Evolutionary conservation across 2,329 filamentous ascomycete species (phyloP).

Genomic region (Ustulina deusta): DNA sequence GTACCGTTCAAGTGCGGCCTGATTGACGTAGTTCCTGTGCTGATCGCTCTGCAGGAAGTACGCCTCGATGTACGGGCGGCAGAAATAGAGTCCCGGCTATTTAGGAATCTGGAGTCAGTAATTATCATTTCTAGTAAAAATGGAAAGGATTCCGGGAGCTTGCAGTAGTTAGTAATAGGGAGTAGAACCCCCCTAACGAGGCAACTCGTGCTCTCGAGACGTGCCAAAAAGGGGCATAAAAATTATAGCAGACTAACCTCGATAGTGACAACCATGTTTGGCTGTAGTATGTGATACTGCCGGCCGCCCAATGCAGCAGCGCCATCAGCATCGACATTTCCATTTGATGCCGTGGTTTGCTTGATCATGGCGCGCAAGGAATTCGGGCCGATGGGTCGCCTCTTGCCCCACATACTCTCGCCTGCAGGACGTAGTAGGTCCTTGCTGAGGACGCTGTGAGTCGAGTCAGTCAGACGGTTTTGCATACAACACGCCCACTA

Average conservation of each 20-base stretch:
- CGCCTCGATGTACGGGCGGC: conserved; percentile 76
- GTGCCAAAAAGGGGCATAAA: neutral
- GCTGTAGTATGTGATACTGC: conserved; percentile 55
- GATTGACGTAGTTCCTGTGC: conserved; percentile 74
- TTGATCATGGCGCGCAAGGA: conserved; percentile 50
- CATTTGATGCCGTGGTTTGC: conserved; percentile 36
- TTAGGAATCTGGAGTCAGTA: neutral
- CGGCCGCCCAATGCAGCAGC: neutral
- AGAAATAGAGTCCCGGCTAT: conserved; percentile 80
- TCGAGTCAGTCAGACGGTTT: conserved; percentile 13
- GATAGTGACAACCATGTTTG: conserved; percentile 79
- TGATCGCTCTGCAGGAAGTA: conserved; percentile 71
- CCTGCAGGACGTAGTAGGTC: conserved; percentile 48
- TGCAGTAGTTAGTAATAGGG: neutral
- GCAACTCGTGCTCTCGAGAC: neutral
- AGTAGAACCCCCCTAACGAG: neutral
- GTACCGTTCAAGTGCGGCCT: conserved; percentile 72
- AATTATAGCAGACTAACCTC: conserved; percentile 56
- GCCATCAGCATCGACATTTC: conserved; percentile 10
- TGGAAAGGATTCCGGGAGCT: too few relatives aligned
- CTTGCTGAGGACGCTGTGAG: conserved; percentile 48
- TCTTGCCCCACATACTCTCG: conserved; percentile 51
- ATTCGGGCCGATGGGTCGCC: conserved; percentile 49
- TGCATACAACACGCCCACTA: neutral
- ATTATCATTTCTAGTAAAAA: neutral